Conservation (phyloP, 805 yeast species). For the Priceomyces castillae region DNA sequence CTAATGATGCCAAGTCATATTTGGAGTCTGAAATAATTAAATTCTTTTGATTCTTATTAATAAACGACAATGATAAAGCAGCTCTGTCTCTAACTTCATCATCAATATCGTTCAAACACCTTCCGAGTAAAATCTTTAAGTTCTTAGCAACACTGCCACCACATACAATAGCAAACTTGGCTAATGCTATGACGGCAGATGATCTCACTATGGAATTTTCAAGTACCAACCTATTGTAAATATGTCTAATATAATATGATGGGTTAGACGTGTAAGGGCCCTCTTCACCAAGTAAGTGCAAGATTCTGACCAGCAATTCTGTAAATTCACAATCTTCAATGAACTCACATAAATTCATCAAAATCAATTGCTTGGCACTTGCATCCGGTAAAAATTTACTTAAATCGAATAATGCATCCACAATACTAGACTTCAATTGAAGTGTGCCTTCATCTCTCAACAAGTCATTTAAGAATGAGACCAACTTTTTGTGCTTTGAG, state of each 20-base stretch:
- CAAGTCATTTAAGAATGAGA: constrained; percentile 75
- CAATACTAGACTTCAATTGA: constrained; percentile 78
- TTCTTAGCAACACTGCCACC: constrained; percentile 66
- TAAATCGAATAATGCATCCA: constrained; percentile 90
- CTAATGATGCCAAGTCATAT: constrained; percentile 75
- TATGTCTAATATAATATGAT: constrained; percentile 88
- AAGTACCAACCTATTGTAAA: constrained; percentile 92
- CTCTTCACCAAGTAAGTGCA: constrained; percentile 89
- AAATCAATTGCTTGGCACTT: constrained; percentile 73
- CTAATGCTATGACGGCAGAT: constrained; percentile 88
- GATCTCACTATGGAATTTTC: constrained; percentile 95
- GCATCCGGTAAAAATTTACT: constrained; percentile 74
- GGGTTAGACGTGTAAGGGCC: constrained; percentile 89
- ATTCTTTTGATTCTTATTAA: constrained; percentile 34
- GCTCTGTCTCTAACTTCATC: constrained; percentile 99
- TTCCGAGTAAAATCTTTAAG: constrained; percentile 68
- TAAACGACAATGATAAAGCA: constrained; percentile 72
- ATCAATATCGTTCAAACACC: constrained; percentile 85
- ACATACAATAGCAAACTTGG: constrained; percentile 81
- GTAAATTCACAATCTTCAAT: constrained; percentile 98
- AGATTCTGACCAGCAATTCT: constrained; percentile 86
- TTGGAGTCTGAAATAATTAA: constrained; percentile 66
- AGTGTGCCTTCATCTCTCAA: constrained; percentile 91
- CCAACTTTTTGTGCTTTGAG: constrained; percentile 77
- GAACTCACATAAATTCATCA: constrained; percentile 90